These are phyloP conservation scores for Thalia dealbata DNA, from an alignment of 176 grass and related monocot species.

Conservation along the genomic window DNA sequence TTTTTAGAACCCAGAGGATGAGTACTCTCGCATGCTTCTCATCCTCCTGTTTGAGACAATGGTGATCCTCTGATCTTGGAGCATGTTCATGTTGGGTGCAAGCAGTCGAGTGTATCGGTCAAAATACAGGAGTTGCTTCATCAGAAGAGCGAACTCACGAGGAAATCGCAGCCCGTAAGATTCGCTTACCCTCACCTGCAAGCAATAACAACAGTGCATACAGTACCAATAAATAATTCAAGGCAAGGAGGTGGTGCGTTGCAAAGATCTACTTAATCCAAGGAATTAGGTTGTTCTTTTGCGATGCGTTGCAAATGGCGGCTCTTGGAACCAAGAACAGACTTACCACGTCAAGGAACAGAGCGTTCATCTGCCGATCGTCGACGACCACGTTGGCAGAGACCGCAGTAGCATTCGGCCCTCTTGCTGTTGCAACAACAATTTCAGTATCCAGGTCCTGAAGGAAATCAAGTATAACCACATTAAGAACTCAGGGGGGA, in stretches of 20 bases:
- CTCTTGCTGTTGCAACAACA: slow-evolving; percentile 66
- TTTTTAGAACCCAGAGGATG: not conserved
- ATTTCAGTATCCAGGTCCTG: slow-evolving; percentile 92
- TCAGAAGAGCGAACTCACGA: slow-evolving; percentile 81
- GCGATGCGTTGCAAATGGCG: not conserved
- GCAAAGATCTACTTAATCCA: not conserved
- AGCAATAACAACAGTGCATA: slow-evolving; percentile 7
- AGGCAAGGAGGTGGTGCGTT: not conserved
- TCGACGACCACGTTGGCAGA: slow-evolving; percentile 84
- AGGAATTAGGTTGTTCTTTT: not conserved
- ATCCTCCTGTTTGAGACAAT: slow-evolving; percentile 46
- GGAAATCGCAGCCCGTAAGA: slow-evolving; percentile 91
- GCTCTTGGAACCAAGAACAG: slow-evolving; percentile 5
- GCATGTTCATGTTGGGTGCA: slow-evolving; percentile 95
- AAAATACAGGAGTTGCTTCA: slow-evolving; percentile 94
- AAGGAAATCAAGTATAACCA: slow-evolving; percentile 4
- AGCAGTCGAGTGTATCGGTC: slow-evolving; percentile 84
- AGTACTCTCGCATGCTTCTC: slow-evolving; percentile 27
- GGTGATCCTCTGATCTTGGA: slow-evolving; percentile 70
- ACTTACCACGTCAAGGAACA: slow-evolving; percentile 92
- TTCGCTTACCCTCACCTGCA: slow-evolving; percentile 90
- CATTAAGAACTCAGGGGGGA: not conserved
- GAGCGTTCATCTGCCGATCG: slow-evolving; percentile 88
- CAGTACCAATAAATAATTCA: not conserved
- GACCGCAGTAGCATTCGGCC: slow-evolving; percentile 50